Conservation (phyloP, 1,284 basidiomycete genomes). For the Naganishia sp. region DNA sequence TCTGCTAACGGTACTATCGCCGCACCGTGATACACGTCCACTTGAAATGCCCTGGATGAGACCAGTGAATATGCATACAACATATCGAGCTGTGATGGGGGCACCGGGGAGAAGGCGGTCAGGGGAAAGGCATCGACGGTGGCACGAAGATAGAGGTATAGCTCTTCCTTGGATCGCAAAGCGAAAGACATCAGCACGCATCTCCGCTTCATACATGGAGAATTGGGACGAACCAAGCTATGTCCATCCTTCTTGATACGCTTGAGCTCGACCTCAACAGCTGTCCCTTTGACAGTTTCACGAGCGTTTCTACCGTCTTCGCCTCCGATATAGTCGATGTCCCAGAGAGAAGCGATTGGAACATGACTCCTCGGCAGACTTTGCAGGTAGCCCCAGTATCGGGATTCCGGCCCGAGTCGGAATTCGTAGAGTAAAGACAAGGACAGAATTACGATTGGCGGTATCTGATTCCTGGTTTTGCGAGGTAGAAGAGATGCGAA, state of each 20-base stretch:
- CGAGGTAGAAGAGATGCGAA: conserved; percentile 23
- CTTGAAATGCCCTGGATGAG: conserved; percentile 80
- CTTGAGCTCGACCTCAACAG: conserved; percentile 45
- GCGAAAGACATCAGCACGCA: neutral
- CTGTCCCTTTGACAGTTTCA: conserved; percentile 47
- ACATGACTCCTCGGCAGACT: conserved; percentile 45
- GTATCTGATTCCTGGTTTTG: conserved; percentile 26
- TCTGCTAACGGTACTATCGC: conserved; percentile 89
- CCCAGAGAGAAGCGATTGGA: conserved; percentile 52
- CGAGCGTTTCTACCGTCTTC: conserved; percentile 42
- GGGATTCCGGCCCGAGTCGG: conserved; percentile 42
- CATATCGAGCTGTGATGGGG: conserved; percentile 60
- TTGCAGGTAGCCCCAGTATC: conserved; percentile 52
- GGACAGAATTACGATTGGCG: conserved; percentile 47
- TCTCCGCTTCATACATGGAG: neutral
- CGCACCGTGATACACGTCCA: conserved; percentile 80
- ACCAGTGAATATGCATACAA: conserved; percentile 75
- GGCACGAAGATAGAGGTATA: conserved; percentile 42
- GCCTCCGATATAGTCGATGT: conserved; percentile 32
- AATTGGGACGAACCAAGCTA: conserved; percentile 40
- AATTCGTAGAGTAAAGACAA: conserved; percentile 53
- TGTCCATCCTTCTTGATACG: conserved; percentile 42
- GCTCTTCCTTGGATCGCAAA: conserved; percentile 34
- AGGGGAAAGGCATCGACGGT: conserved; percentile 39
- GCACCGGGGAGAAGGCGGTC: conserved; percentile 35